Evolutionary conservation across 352 stramenopile genomes (phyloP), one percentile per base, ranked within the genome.

Genomic region (Thalassiosira exigua): DNA sequence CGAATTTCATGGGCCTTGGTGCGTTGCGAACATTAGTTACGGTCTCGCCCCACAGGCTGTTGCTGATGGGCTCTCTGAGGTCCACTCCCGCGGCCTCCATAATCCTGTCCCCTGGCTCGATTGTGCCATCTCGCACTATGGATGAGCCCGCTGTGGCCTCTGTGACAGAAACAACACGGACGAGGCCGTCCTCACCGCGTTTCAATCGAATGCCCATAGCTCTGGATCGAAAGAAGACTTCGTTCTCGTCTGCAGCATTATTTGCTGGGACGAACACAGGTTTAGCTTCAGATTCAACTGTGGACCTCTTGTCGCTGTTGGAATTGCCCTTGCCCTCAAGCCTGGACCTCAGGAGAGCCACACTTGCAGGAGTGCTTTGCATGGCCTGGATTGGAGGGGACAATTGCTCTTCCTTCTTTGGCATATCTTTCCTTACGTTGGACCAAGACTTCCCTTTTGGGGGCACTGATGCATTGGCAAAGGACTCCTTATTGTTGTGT

Each of bases 181-280:
- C 85, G 53, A 90, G 70, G 21, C 88, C 88, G 80, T 93, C 88
- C 14, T 87, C 71, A 9, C 88, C 88, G 41, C 88, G 78, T 66
- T 93, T 93, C n/a, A 93, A 67, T 68, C 88, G 82, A 59, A 93
- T 90, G n/a, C 88, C 88, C 58, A 93, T 76, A 9, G 84, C 65
- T 68, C 81, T 82, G 2, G 82, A 90, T 14, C 83, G 75, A 41
- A 93, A 92, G 29, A 83, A 72, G 17, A 93, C 71, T 36, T 86
- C 64, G 24, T 79, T 73, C 53, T 83, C 68, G 50, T 66, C n/a
- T n/a, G n/a, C 42, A 22, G 51, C 7, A 22, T 59, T 60, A 32
- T 53, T 62, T 12, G 36, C 26, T 61, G 41, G 27, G 11, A 76
- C 54, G n/a, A 53, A 61, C 14, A 60, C 24, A 19, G 52, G 24